Evolutionary conservation across 768 basidiomycete species (phyloP), one percentile per base, ranked within the genome.

Genomic region (Zangia roseola): DNA sequence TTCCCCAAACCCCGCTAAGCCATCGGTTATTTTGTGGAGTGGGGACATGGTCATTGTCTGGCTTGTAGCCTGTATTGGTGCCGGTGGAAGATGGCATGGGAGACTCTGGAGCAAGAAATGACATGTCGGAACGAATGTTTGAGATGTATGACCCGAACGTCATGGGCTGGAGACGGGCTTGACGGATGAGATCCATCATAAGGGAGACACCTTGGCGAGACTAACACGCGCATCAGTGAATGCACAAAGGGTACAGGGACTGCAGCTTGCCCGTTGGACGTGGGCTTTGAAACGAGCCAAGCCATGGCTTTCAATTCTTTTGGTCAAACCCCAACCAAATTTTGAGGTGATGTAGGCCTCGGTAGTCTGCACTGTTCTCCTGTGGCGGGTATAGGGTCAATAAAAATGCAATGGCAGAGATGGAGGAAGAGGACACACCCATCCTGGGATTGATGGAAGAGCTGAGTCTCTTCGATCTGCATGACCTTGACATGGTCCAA

Each of bases 401-500:
- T 25, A 40, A 1, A 30, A 26, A n/a, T 12, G 13, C 3, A 5
- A 33, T n/a, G 21, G 19, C 14, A 28, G 26, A 35, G 24, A 45
- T 31, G 47, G 43, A n/a, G 41, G n/a, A 41, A 26, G 41, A 44
- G 19, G 31, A 69, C 80, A 41, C 52, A 92, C 92, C 88, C 86
- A 55, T 87, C 83, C 2, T 74, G 68, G 26, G 79, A 76, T 55
- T 88, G 88, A 31, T 76, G 74, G 56, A 95, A 80, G 44, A 78
- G 74, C 19, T 89, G 84, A 6, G 80, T 82, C 69, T 98, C 94
- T 54, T 91, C 83, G 28, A 95, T 86, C 61, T 91, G 84, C 90
- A 98, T 87, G 43, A 95, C 80, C 71, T 94, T 95, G 62, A 91
- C 86, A 69, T 94, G 90, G 67, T 95, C 93, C 47, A 98, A 74